Evolutionary conservation across 2,329 filamentous ascomycete genomes (phyloP), one percentile per base, ranked within the genome.

Genomic region (Myriosclerotinia curreyana): DNA sequence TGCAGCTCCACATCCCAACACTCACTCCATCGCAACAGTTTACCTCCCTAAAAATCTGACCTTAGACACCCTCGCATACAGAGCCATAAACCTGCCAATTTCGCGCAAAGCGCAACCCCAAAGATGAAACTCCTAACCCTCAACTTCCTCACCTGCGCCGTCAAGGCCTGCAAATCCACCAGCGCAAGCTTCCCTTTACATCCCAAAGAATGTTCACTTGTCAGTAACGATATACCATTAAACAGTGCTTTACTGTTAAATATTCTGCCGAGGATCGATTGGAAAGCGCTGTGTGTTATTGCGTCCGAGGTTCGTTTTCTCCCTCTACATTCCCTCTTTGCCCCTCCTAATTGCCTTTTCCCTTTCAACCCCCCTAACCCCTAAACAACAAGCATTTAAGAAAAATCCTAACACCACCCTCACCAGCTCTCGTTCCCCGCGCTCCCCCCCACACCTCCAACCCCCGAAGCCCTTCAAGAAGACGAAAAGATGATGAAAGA

Each of bases 61-160:
- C 28, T 20, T 11, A 3, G 1, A 0, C 8, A 12, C 11, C 17
- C 9, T 14, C 28, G 7, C n/a, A 51, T 38, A 60, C 46, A 17
- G 17, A 38, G 0, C 0, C 2, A 48, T 22, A n/a, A 12, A 25
- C 12, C 42, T 8, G 9, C n/a, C 11, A 15, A 0, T 31, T 17
- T 25, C 8, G 42, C 46, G 46, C 46, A 4, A 20, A 12, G 46
- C 48, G 58, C 46, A 34, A 0, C 28, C 7, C 51, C 15, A 14
- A 51, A 59, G 22, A 99, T 99, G 95, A 98, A 98, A 78, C 82
- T 98, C 68, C 86, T 98, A 60, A 97, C 92, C 66, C 88, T 96
- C 73, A 98, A 98, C 79, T 99, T 99, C 78, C 82, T 98, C 69
- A 95, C 92, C 73, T 99, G 95, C 82, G 94, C 95, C 67, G 90